Percentiles rank a stretch among this genome's conserved stretches.
Conservation (phyloP, 768 basidiomycete species). For the Agrocybe chaxingu region DNA sequence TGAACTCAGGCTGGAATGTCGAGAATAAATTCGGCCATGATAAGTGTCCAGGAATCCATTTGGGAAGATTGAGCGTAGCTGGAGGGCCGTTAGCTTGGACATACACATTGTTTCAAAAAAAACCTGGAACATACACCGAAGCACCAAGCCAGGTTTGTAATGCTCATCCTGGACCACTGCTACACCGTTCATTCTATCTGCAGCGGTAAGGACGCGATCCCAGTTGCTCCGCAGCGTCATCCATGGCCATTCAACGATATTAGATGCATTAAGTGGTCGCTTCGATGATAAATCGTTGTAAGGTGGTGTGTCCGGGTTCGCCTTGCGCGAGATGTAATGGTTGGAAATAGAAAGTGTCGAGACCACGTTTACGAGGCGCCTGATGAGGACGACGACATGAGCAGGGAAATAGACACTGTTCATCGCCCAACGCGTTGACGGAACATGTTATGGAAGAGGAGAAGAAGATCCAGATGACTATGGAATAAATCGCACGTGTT, state of each 20-base stretch:
- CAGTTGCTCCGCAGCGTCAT: slow-evolving; percentile 22
- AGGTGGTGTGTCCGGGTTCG: not conserved
- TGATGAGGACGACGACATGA: slow-evolving; percentile 58
- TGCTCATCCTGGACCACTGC: not conserved
- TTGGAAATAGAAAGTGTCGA: slow-evolving; percentile 69
- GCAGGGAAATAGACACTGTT: slow-evolving; percentile 50
- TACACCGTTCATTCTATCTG: not conserved
- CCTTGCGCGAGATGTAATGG: slow-evolving; percentile 47
- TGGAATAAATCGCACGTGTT: no score
- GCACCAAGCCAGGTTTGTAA: no score
- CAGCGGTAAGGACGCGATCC: slow-evolving; percentile 14
- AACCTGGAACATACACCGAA: no score
- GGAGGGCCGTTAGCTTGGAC: not conserved
- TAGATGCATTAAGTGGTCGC: slow-evolving; percentile 15
- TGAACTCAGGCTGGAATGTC: slow-evolving; percentile 7
- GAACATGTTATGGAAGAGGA: no score
- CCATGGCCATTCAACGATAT: slow-evolving; percentile 25
- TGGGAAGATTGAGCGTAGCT: slow-evolving; percentile 15
- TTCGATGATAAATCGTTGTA: not conserved
- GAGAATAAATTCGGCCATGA: slow-evolving; percentile 20
- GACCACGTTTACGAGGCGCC: slow-evolving; percentile 63
- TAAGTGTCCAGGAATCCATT: slow-evolving; percentile 23
- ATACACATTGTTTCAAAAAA: slow-evolving; percentile 8
- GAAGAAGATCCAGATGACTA: no score
- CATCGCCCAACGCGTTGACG: slow-evolving; percentile 20